These are phyloP conservation scores for Magnolia officinalis DNA, from an alignment of 164 flowering plant species.

Conservation along the genomic window DNA sequence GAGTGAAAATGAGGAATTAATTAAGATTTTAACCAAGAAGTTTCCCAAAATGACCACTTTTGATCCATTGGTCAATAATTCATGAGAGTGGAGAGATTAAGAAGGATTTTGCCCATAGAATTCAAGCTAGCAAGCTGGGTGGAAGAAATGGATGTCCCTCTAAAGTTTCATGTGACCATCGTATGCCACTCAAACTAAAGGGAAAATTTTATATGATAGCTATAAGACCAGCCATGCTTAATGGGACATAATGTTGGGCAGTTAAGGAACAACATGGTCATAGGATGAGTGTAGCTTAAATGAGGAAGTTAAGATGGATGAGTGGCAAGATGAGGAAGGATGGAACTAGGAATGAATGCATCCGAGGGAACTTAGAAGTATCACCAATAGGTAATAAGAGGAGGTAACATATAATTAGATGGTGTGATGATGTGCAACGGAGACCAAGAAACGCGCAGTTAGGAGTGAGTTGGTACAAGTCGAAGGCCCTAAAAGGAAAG, in stretches of 20 bases:
- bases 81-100: too few relatives aligned
- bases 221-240: not conserved
- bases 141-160: not conserved
- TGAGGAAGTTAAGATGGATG: not conserved
- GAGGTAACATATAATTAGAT: not conserved
- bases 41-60: too few relatives aligned
- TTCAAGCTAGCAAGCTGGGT: not conserved
- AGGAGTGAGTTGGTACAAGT: not conserved
- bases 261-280: not conserved
- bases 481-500: not conserved
- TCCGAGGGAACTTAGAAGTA: not conserved
- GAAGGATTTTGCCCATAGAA: too few relatives aligned
- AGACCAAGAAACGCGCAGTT: not conserved
- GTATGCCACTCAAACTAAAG: not conserved
- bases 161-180: not conserved
- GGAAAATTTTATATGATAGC: not conserved
- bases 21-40: too few relatives aligned
- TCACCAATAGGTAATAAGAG: not conserved
- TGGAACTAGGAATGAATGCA: not conserved
- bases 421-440: not conserved
- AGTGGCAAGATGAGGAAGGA: not conserved
- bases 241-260: not conserved
- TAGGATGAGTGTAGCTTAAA: not conserved
- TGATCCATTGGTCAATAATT: too few relatives aligned
- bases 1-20: too few relatives aligned